phyloP scores from a whole-genome alignment of 2,329 filamentous ascomycete species.

The Venturia nashicola region DNA sequence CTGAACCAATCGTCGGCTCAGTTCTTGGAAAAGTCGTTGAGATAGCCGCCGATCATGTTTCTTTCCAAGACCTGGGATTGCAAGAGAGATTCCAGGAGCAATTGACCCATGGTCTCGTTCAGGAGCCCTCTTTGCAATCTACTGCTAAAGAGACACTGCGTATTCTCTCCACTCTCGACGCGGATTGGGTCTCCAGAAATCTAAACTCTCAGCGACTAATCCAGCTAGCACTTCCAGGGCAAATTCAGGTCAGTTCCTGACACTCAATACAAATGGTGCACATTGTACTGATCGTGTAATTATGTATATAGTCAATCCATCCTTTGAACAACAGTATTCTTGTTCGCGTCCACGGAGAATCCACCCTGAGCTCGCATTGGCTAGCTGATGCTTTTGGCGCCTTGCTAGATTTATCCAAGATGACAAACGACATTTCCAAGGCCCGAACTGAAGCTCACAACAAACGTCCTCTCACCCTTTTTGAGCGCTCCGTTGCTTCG shows the following conservation, averaged over 20 bases:
- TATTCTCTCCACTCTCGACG: slow-evolving; percentile 2
- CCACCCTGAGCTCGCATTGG: background rate
- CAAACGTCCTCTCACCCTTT: slow-evolving; percentile 12
- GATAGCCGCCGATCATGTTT: slow-evolving; percentile 24
- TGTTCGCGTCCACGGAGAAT: slow-evolving; percentile 15
- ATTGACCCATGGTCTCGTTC: slow-evolving; percentile 7
- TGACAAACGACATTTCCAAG: slow-evolving; percentile 11
- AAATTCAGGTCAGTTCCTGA: slow-evolving; percentile 20
- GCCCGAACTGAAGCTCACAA: slow-evolving; percentile 5
- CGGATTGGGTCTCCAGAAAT: slow-evolving; percentile 2
- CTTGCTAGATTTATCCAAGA: slow-evolving; percentile 10
- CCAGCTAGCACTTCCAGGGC: background rate
- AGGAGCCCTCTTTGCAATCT: background rate
- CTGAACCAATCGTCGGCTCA: slow-evolving; percentile 11
- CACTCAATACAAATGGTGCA: background rate
- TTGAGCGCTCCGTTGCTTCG: slow-evolving; percentile 13
- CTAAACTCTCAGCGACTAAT: background rate
- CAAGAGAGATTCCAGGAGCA: slow-evolving; percentile 6
- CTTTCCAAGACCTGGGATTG: slow-evolving; percentile 17
- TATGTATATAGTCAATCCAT: slow-evolving; percentile 27
- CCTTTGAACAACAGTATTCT: slow-evolving; percentile 34
- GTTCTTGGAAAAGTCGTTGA: slow-evolving; percentile 6
- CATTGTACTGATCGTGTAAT: slow-evolving; percentile 22
- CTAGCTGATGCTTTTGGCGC: slow-evolving; percentile 12
- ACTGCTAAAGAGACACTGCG: background rate